Conservation (phyloP, 192 early-diverging fungal genomes). For the Nowakowskiella sp. region DNA sequence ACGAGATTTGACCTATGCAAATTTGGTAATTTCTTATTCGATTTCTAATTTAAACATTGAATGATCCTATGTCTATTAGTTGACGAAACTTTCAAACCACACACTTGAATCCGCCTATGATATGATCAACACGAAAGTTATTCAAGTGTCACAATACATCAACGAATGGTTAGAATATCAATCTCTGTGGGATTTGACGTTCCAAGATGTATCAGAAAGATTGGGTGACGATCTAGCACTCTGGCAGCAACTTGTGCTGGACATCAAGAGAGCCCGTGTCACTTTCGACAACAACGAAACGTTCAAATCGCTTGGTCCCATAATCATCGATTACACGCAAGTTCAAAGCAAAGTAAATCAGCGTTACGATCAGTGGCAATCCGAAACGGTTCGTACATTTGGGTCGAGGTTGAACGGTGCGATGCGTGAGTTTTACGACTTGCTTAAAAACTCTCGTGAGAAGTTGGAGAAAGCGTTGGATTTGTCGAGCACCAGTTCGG, state of each 20-base stretch:
- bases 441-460: constrained; percentile 65
- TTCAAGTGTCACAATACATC: constrained; percentile 75
- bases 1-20: constrained; percentile 53
- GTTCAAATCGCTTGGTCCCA: constrained; percentile 72
- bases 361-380: constrained; percentile 97
- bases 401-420: constrained; percentile 67
- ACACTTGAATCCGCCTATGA: constrained; percentile 72
- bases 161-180: constrained; percentile 97
- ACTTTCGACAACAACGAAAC: constrained; percentile 98
- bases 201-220: constrained; percentile 66
- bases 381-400: constrained; percentile 88
- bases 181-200: constrained; percentile 95
- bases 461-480: constrained; percentile 84
- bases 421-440: constrained; percentile 73
- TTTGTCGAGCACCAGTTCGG: constrained; percentile 80
- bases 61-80: constrained; percentile 15
- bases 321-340: constrained; percentile 92
- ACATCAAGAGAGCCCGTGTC: constrained; percentile 85
- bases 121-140: constrained; percentile 69
- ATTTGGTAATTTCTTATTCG: constrained; percentile 29
- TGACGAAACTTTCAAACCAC: constrained; percentile 62
- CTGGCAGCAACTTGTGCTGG: constrained; percentile 91
- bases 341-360: constrained; percentile 97
- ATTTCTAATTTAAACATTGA: constrained; percentile 8
- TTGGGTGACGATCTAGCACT: constrained; percentile 81